Base-by-base conservation (phyloP, 1,284 basidiomycete genomes). In the Mycena sp. region DNA sequence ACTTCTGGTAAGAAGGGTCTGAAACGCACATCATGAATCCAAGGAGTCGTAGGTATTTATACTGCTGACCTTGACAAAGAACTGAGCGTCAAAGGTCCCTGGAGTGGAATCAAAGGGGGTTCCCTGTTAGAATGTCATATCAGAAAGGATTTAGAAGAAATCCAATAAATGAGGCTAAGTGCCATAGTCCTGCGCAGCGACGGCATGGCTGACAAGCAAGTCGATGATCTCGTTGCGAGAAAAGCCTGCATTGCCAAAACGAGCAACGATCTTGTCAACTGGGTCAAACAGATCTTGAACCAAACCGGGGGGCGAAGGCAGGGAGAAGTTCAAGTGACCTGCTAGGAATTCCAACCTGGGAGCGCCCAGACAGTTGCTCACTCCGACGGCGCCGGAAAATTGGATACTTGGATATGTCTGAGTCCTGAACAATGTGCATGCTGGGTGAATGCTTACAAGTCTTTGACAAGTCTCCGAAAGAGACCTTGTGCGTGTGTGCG, bases 381-480 rank as follows among this genome's bases (percentile, higher is more conserved):
- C 58, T 25, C 66, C 67, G 35, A 75, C 72, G 19, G 73, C 72
- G 28, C 63, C 73, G 12, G 73, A 73, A 46, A 74, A 73, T 64
- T 74, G 71, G 46, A 75, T 71, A 43, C 71, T 71, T 7, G 7
- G 32, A 14, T 9, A 14, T 35, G 32, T 35, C 7, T 35, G 7
- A 35, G 7, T 35, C n/a, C n/a, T n/a, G n/a, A n/a, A 35, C 32
- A 7, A 35, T 9, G 32, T 35, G 14, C 14, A 35, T 9, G 32
- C 32, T 14, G 32, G 14, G 32, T 14, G n/a, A n/a, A n/a, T n/a
- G n/a, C 32, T 14, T 35, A 35, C 32, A 14, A 14, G 32, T 9
- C 14, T 9, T 14, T 35, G 9, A 78, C 76, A 81, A 77, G 67
- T 80, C 79, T 28, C 74, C 78, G 65, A 77, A 77, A 19, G 78